Percentiles rank a stretch among this genome's conserved stretches.
These are phyloP conservation scores for Talaromyces sp. DNA, from an alignment of 2,329 filamentous ascomycete genomes.

Conservation along the genomic window DNA sequence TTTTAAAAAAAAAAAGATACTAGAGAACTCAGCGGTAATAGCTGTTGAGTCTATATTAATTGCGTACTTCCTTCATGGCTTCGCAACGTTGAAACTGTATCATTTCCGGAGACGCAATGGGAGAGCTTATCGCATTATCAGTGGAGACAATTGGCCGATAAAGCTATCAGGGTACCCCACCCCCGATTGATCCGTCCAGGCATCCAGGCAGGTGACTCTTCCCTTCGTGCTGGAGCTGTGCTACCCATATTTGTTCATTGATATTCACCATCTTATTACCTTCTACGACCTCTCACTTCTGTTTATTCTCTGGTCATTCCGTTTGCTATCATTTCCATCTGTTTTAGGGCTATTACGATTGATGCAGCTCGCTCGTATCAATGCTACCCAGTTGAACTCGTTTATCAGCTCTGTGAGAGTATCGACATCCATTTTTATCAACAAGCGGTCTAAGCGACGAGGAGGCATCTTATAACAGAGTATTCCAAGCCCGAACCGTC, in stretches of 20 bases:
- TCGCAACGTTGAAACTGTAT: neutral
- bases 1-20: too few species aligned
- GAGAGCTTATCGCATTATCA: neutral
- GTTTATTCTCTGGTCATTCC: neutral
- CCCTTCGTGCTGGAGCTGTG: neutral
- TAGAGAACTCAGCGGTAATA: neutral
- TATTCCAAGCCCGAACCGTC: too few species aligned
- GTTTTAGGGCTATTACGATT: neutral
- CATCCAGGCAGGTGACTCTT: constrained; percentile 2
- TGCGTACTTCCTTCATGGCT: neutral
- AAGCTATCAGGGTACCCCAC: constrained; percentile 15
- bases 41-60: neutral
- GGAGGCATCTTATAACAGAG: neutral
- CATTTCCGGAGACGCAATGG: too few species aligned
- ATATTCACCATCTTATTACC: neutral
- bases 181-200: constrained; percentile 10
- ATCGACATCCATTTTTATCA: neutral
- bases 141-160: constrained; percentile 7
- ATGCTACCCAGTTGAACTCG: neutral
- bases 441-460: neutral
- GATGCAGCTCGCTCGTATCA: constrained; percentile 2
- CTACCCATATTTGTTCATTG: neutral
- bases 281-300: neutral
- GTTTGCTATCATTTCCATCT: neutral
- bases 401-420: neutral